phyloP scores from a whole-genome alignment of 2,329 filamentous ascomycete species.

The Colletotrichum lini region DNA sequence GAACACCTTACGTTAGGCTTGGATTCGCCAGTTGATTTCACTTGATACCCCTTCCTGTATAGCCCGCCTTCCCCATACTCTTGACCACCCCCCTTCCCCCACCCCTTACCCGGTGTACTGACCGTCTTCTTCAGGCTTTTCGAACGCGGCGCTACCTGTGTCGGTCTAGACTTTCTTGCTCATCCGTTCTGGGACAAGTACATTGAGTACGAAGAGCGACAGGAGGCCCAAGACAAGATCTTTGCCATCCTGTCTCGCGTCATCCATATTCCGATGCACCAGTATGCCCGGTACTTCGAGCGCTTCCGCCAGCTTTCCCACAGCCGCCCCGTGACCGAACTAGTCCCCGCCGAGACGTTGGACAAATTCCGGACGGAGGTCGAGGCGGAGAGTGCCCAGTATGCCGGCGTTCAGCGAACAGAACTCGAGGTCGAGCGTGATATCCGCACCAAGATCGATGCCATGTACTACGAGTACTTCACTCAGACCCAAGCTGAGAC shows the following conservation, averaged over 20 bases:
- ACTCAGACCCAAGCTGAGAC: slow-evolving; percentile 87
- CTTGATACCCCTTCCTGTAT: slow-evolving; percentile 71
- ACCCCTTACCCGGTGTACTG: slow-evolving; percentile 44
- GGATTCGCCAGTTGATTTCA: slow-evolving; percentile 67
- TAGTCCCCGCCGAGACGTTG: slow-evolving; percentile 79
- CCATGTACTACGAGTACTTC: slow-evolving; percentile 85
- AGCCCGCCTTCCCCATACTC: slow-evolving; percentile 64
- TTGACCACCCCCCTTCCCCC: slow-evolving; percentile 47
- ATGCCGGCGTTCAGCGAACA: slow-evolving; percentile 68
- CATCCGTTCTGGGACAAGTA: slow-evolving; percentile 99
- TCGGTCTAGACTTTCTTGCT: slow-evolving; percentile 93
- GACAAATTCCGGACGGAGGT: slow-evolving; percentile 80
- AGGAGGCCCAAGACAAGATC: slow-evolving; percentile 87
- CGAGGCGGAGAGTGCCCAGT: slow-evolving; percentile 72
- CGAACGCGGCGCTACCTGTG: slow-evolving; percentile 86
- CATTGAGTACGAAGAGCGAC: slow-evolving; percentile 93
- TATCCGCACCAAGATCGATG: slow-evolving; percentile 84
- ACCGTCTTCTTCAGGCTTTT: slow-evolving; percentile 79
- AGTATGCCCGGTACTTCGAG: slow-evolving; percentile 96
- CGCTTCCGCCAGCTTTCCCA: slow-evolving; percentile 85
- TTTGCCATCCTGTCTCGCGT: slow-evolving; percentile 87
- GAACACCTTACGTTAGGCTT: slow-evolving; percentile 61
- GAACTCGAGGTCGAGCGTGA: slow-evolving; percentile 89
- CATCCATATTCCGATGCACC: slow-evolving; percentile 92
- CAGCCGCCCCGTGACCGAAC: slow-evolving; percentile 78